Percentiles rank a stretch among this genome's conserved stretches.
phyloP scores from a whole-genome alignment of 2,329 filamentous ascomycete genomes.

The Daldinia sp. region DNA sequence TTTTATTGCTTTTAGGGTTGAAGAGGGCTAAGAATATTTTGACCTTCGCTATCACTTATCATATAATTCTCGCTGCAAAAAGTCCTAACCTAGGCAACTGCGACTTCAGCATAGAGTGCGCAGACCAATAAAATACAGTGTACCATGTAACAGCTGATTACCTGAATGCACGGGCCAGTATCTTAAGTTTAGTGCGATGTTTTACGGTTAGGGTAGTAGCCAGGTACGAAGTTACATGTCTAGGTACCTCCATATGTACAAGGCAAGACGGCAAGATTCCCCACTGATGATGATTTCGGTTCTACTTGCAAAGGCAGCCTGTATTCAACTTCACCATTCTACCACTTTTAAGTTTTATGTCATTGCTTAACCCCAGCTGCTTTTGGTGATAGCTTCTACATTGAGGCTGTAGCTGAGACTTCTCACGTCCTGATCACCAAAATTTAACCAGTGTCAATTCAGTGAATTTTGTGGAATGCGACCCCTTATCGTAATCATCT shows the following conservation, averaged over 20 bases:
- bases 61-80: background rate
- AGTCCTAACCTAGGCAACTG: too few species aligned
- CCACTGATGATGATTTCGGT: conserved; percentile 36
- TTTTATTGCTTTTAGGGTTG: too few species aligned
- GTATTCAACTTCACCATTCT: conserved; percentile 15
- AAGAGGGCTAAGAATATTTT: background rate
- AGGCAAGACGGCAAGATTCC: conserved; percentile 9
- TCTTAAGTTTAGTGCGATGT: background rate
- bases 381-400: background rate
- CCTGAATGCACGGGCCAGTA: background rate
- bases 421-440: background rate
- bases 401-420: background rate
- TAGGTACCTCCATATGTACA: background rate
- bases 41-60: background rate
- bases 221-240: background rate
- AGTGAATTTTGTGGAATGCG: conserved; percentile 21
- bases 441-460: conserved; percentile 5
- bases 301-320: conserved; percentile 15
- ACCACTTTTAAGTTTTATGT: background rate
- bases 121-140: background rate
- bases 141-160: background rate
- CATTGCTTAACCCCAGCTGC: conserved; percentile 8
- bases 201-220: background rate
- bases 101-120: background rate
- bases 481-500: conserved; percentile 18